A percentile compares a stretch with the other conserved stretches of the same genome.
Evolutionary conservation across 2,329 filamentous ascomycete species (phyloP).

Genomic region (Clonostachys rosea): DNA sequence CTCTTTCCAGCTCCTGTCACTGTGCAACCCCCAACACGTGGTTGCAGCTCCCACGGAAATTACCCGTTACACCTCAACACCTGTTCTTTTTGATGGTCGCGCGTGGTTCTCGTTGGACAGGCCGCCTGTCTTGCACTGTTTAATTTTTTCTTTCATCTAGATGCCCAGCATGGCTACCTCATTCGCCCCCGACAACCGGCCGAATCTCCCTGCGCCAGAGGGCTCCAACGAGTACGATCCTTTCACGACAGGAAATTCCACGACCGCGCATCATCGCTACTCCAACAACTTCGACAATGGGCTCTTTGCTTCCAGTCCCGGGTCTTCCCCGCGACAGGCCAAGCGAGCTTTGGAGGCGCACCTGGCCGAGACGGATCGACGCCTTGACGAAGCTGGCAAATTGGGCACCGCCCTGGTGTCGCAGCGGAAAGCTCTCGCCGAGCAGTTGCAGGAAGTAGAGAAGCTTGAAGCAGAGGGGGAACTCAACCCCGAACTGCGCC

Average conservation of each 20-base stretch:
- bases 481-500: constrained; percentile 75
- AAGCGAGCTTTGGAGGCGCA: constrained; percentile 88
- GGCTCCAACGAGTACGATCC: constrained; percentile 43
- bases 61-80: too few species aligned
- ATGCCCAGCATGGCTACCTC: constrained; percentile 30
- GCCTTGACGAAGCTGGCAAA: constrained; percentile 86
- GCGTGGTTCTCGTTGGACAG: constrained; percentile 9
- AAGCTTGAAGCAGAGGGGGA: constrained; percentile 71
- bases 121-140: constrained; percentile 6
- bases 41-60: too few species aligned
- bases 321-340: constrained; percentile 76
- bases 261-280: constrained; percentile 59
- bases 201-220: constrained; percentile 28
- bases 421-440: constrained; percentile 78
- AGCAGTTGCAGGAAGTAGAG: constrained; percentile 81
- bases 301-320: constrained; percentile 72
- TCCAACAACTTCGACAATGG: constrained; percentile 74
- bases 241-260: constrained; percentile 44
- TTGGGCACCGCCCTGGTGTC: constrained; percentile 83
- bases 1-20: too few species aligned
- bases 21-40: too few species aligned
- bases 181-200: constrained; percentile 34
- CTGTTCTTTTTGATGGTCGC: constrained; percentile 9
- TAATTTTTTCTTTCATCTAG: background rate
- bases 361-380: constrained; percentile 84